Conservation (phyloP, 2,329 filamentous ascomycete genomes). For the Cladosporium colombiae region DNA sequence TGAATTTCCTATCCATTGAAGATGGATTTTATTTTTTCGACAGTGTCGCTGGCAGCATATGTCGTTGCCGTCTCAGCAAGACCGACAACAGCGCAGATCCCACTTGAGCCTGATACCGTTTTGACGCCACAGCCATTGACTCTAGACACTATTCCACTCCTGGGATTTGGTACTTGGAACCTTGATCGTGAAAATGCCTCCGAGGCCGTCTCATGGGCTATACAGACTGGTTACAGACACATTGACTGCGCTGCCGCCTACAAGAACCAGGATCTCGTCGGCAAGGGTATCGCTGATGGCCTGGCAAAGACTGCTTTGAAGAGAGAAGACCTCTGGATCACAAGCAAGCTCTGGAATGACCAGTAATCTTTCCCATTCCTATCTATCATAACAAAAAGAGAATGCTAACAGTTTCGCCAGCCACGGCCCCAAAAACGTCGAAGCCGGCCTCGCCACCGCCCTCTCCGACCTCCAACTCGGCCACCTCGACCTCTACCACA, state of each 20-base stretch:
- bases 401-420: slow-evolving; percentile 22
- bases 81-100: slow-evolving; percentile 29
- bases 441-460: slow-evolving; percentile 39
- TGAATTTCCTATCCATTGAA: not conserved
- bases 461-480: slow-evolving; percentile 42
- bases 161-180: slow-evolving; percentile 45
- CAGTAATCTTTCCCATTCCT: slow-evolving; percentile 25
- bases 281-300: slow-evolving; percentile 43
- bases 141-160: slow-evolving; percentile 35
- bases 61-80: slow-evolving; percentile 14
- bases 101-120: slow-evolving; percentile 25
- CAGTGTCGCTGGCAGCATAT: slow-evolving; percentile 30
- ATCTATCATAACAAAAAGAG: not conserved
- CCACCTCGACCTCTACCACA: slow-evolving; percentile 49
- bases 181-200: slow-evolving; percentile 38
- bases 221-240: slow-evolving; percentile 55
- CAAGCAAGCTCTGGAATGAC: slow-evolving; percentile 43
- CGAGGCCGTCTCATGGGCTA: slow-evolving; percentile 41
- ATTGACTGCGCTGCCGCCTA: slow-evolving; percentile 53
- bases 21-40: slow-evolving; percentile 2
- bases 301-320: slow-evolving; percentile 35
- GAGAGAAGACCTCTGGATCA: slow-evolving; percentile 42
- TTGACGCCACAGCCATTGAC: slow-evolving; percentile 26
- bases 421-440: slow-evolving; percentile 35
- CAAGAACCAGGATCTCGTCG: slow-evolving; percentile 47